Evolutionary conservation across 306 rosid genomes (phyloP), one percentile per base, ranked within the genome.

Genomic region (Neltuma alba): DNA sequence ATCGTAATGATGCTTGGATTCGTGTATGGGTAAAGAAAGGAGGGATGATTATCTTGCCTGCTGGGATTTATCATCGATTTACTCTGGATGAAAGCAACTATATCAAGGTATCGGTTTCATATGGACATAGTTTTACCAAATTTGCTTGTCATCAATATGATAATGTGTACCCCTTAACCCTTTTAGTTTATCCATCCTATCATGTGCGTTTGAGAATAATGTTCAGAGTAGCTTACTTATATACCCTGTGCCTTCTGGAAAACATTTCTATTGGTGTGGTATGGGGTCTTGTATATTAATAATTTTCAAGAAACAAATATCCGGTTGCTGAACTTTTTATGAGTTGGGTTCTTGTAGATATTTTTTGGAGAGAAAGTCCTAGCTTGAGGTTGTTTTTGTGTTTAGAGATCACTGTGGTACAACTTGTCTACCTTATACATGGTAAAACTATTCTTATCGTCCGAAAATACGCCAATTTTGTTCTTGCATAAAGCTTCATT

Each of bases 11-110:
- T 1, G 87, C 86, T 63, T 96, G 99, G 99, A 96, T 96, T 80
- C 98, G 97, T 33, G 90, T 96, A 25, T 92, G 93, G 93, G 37
- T 96, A 68, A 93, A 93, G 88, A 96, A 96, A 86, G 99, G 98
- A 31, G 99, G 94, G 76, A 68, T 96, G 97, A 96, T 96, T 83
- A 85, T 96, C 80, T 89, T 96, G 85, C 98, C 99, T 70, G 98
- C 99, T 78, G 99, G 99, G 76, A 93, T 93, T 31, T 96, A 96
- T 74, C 98, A 96, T 75, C 98, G 98, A 68, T 96, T 96, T 82
- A 96, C 99, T n/a, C 82, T 93, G 58, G 99, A 96, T 86, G 82
- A 93, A 79, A 69, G 66, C 87, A 93, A 96, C 81, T 96, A 96
- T 82, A 96, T 96, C 79, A 96, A 96, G 99, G 99, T 93, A 88